Evolutionary conservation across 768 basidiomycete species (phyloP).

Genomic region (Fomitopsis serialis): DNA sequence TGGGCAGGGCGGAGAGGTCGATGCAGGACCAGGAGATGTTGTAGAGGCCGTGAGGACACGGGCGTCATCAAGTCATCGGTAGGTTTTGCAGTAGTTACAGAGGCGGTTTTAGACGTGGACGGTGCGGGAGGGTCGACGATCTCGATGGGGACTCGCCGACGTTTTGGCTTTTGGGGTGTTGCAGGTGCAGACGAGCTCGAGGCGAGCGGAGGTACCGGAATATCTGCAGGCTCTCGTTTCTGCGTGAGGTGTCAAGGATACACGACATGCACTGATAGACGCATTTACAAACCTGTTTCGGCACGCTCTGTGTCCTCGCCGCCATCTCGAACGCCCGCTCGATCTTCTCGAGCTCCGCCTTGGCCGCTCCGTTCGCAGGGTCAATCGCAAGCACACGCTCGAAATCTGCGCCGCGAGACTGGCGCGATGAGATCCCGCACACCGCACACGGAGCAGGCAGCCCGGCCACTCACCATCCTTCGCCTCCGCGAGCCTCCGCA

Average conservation of each 20-base stretch:
- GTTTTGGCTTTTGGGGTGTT: conserved; percentile 30
- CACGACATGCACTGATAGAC: conserved; percentile 3
- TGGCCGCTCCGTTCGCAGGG: conserved; percentile 56
- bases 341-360: conserved; percentile 55
- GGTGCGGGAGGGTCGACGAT: conserved; percentile 40
- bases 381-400: conserved; percentile 53
- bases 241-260: conserved; percentile 5
- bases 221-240: conserved; percentile 23
- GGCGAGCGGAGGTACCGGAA: conserved; percentile 4
- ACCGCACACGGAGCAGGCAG: neutral
- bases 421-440: neutral
- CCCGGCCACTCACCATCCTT: conserved; percentile 44
- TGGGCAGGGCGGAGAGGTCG: conserved; percentile 3
- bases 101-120: conserved; percentile 3
- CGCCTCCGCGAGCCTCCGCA: conserved; percentile 54
- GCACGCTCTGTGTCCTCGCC: conserved; percentile 31
- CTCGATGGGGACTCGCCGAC: conserved; percentile 60
- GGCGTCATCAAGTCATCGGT: conserved; percentile 29
- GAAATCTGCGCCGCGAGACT: conserved; percentile 44
- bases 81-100: conserved; percentile 3
- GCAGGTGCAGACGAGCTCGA: conserved; percentile 6
- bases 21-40: conserved; percentile 5
- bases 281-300: conserved; percentile 10
- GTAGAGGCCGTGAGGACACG: conserved; percentile 33
- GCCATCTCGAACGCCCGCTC: conserved; percentile 35